These are phyloP conservation scores for Candida pseudofarinosa DNA, from an alignment of 805 yeast genomes.

Conservation along the genomic window DNA sequence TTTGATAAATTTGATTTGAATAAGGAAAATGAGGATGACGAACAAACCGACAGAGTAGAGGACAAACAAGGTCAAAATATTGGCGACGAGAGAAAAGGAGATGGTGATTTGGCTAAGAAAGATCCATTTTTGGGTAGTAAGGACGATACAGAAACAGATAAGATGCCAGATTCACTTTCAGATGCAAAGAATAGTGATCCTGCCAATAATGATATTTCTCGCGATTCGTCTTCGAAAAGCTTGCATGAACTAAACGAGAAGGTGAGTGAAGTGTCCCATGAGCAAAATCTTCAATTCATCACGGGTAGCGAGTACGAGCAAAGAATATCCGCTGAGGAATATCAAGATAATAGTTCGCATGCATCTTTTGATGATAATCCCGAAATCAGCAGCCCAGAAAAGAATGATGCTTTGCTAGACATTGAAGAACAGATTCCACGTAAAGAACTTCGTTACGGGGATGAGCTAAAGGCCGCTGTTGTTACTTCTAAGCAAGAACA, in stretches of 20 bases:
- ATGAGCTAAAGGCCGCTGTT: not conserved
- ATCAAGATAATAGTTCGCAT: not conserved
- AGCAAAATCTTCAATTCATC: slow-evolving; percentile 6
- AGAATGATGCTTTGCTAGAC: not conserved
- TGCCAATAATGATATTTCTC: not conserved
- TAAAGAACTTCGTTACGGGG: not conserved
- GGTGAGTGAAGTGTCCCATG: not conserved
- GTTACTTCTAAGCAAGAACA: slow-evolving; percentile 2
- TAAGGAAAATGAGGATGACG: slow-evolving; percentile 5
- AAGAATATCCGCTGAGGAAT: slow-evolving; percentile 2
- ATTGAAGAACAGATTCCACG: not conserved
- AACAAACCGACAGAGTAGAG: slow-evolving; percentile 6
- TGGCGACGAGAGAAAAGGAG: not conserved
- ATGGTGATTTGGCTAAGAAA: not conserved
- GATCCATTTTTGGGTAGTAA: not conserved
- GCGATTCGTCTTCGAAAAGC: slow-evolving; percentile 1
- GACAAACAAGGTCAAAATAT: not conserved
- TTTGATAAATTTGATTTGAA: slow-evolving; percentile 33
- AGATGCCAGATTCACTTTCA: not conserved
- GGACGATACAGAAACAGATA: not conserved
- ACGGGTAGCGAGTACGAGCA: slow-evolving; percentile 4
- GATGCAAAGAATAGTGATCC: not conserved
- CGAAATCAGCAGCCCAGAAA: not conserved
- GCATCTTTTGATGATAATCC: not conserved
- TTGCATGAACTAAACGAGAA: not conserved